phyloP scores from a whole-genome alignment of 495 filamentous ascomycete species.

The Podospora comata region DNA sequence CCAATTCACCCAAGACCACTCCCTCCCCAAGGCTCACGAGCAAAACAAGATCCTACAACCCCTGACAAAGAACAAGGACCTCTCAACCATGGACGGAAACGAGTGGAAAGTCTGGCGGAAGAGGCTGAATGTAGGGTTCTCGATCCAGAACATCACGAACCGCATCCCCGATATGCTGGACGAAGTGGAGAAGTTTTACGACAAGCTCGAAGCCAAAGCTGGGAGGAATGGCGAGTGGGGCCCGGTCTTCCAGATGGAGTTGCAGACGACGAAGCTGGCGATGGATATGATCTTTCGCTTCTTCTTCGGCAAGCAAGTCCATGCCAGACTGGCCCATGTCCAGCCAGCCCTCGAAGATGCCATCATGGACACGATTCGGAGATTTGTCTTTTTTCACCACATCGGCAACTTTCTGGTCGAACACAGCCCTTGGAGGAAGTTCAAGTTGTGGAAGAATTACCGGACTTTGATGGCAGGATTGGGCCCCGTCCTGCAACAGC shows the following conservation, averaged over 20 bases:
- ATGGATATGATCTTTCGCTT: conserved; percentile 37
- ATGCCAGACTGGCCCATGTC: neutral
- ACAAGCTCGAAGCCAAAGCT: conserved; percentile 16
- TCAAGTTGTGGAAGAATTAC: neutral
- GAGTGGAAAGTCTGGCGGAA: conserved; percentile 40
- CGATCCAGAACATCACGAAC: conserved; percentile 35
- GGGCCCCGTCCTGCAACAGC: neutral
- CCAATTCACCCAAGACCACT: neutral
- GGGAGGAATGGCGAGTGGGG: conserved; percentile 29
- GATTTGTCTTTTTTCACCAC: neutral
- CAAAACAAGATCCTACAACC: conserved; percentile 8
- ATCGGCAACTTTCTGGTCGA: neutral
- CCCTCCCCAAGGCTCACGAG: neutral
- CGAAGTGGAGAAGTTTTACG: conserved; percentile 34
- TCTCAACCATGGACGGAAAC: conserved; percentile 35
- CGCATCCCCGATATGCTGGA: conserved; percentile 41
- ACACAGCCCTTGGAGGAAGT: neutral
- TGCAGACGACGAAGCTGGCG: conserved; percentile 33
- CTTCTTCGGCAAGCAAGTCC: neutral
- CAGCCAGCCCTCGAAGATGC: neutral
- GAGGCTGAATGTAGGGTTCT: conserved; percentile 42
- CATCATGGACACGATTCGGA: neutral
- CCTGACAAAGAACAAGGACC: conserved; percentile 30
- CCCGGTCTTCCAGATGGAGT: conserved; percentile 36
- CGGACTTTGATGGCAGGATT: neutral